Conservation (phyloP, 768 basidiomycete genomes). For the Pisolithus microcarpus region DNA sequence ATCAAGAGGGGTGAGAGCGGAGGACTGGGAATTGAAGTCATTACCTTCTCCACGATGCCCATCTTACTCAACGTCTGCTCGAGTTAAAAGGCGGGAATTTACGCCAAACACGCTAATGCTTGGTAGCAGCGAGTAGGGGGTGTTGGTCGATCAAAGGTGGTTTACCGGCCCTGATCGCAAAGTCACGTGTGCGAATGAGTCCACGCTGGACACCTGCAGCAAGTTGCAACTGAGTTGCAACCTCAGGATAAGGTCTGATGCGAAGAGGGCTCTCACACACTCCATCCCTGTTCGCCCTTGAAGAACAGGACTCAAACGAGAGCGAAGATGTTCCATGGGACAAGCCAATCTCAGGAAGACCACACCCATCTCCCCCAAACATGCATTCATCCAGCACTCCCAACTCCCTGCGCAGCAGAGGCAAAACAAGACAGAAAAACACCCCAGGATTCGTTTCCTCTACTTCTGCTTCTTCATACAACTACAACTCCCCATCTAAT, state of each 20-base stretch:
- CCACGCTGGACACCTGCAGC: too few species aligned
- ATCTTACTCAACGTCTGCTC: slow-evolving; percentile 37
- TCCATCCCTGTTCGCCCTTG: slow-evolving; percentile 62
- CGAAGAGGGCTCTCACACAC: slow-evolving; percentile 37
- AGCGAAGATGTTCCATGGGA: slow-evolving; percentile 42
- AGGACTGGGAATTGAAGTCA: slow-evolving; percentile 3
- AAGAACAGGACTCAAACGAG: slow-evolving; percentile 44
- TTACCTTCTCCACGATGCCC: slow-evolving; percentile 93
- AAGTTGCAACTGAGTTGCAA: too few species aligned
- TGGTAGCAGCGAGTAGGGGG: too few species aligned
- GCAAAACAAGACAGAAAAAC: slow-evolving; percentile 25
- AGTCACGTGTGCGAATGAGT: not conserved
- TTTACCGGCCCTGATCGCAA: too few species aligned
- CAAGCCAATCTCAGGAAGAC: slow-evolving; percentile 27
- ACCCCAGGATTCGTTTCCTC: slow-evolving; percentile 25
- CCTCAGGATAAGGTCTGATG: not conserved
- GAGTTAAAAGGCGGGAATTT: too few species aligned
- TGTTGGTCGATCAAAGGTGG: too few species aligned
- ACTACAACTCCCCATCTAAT: slow-evolving; percentile 24
- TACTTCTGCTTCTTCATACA: slow-evolving; percentile 20
- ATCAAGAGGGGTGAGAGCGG: slow-evolving; percentile 2
- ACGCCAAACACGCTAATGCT: too few species aligned
- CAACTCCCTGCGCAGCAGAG: slow-evolving; percentile 24
- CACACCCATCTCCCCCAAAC: slow-evolving; percentile 8
- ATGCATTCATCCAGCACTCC: slow-evolving; percentile 23